These are phyloP conservation scores for Scorias spongiosa DNA, from an alignment of 2,329 filamentous ascomycete genomes.

Conservation along the genomic window DNA sequence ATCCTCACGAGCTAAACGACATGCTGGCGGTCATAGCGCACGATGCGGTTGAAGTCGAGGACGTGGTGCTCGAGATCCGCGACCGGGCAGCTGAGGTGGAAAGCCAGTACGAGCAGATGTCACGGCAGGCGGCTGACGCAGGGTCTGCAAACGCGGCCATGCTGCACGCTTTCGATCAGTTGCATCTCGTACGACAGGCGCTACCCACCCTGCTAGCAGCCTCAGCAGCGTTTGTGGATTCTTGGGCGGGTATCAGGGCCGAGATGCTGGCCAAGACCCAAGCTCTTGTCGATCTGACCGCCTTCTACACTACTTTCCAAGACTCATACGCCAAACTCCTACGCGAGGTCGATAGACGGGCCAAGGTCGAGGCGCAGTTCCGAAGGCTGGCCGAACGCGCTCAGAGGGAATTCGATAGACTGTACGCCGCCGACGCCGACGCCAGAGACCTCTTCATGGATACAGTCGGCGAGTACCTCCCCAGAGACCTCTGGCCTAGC, in stretches of 20 bases:
- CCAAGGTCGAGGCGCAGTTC: slow-evolving; percentile 57
- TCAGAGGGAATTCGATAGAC: slow-evolving; percentile 56
- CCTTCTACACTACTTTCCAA: slow-evolving; percentile 80
- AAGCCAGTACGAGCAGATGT: slow-evolving; percentile 46
- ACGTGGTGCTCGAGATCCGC: slow-evolving; percentile 52
- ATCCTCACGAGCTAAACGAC: slow-evolving; percentile 59
- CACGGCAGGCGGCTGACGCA: slow-evolving; percentile 45
- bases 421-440: slow-evolving; percentile 51
- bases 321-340: slow-evolving; percentile 72
- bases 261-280: slow-evolving; percentile 52
- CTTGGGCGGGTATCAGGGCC: slow-evolving; percentile 61
- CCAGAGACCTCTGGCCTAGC: slow-evolving; percentile 25
- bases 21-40: slow-evolving; percentile 69
- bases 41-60: slow-evolving; percentile 49
- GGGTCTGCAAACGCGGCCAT: slow-evolving; percentile 42
- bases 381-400: slow-evolving; percentile 63
- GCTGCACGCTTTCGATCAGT: slow-evolving; percentile 45
- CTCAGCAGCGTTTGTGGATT: slow-evolving; percentile 44
- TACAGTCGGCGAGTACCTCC: slow-evolving; percentile 74
- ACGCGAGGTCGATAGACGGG: slow-evolving; percentile 66
- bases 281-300: slow-evolving; percentile 61
- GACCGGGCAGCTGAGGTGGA: slow-evolving; percentile 68
- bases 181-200: slow-evolving; percentile 53
- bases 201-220: slow-evolving; percentile 49
- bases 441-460: slow-evolving; percentile 65